Percentiles rank a stretch among this genome's conserved stretches.
These are phyloP conservation scores for Chrysanthemum seticuspe DNA, from an alignment of 129 eudicot species.

Conservation along the genomic window DNA sequence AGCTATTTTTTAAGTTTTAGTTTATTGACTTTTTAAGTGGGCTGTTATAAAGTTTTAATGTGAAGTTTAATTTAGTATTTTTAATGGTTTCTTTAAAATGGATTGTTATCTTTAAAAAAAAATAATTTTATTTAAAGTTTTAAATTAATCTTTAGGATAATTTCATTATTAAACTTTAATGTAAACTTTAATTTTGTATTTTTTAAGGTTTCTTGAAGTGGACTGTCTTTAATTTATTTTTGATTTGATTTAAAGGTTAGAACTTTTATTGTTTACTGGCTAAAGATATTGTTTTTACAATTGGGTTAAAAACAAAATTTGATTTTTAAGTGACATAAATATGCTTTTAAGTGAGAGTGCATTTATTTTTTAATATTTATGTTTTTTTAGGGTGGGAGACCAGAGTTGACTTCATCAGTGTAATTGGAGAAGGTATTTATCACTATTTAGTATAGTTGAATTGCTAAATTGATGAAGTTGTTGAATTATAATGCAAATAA, in stretches of 20 bases:
- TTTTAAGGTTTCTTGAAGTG: constrained; percentile 10
- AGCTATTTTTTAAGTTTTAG: not conserved
- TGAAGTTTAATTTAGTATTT: not conserved
- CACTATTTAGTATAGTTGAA: constrained; percentile 12
- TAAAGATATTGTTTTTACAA: no score
- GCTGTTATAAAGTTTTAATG: not conserved
- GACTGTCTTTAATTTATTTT: constrained; percentile 1
- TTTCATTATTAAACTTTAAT: not conserved
- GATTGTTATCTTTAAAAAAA: constrained; percentile 1
- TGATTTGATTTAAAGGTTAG: not conserved
- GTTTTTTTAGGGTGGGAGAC: constrained; percentile 22
- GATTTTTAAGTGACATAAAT: no score
- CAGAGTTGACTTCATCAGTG: constrained; percentile 23
- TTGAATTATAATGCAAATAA: not conserved
- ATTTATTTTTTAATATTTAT: not conserved
- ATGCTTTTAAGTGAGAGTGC: not conserved
- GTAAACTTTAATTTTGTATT: not conserved
- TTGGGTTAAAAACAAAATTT: no score
- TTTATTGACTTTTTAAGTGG: not conserved
- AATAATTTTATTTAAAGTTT: not conserved
- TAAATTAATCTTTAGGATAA: no score
- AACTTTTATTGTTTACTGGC: no score
- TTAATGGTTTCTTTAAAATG: not conserved
- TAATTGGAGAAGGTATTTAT: constrained; percentile 26
- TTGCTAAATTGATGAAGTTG: constrained; percentile 1